Percentiles rank a stretch among this genome's conserved stretches.
Conservation (phyloP, 495 filamentous ascomycete species). For the Lichina pygmaea region DNA sequence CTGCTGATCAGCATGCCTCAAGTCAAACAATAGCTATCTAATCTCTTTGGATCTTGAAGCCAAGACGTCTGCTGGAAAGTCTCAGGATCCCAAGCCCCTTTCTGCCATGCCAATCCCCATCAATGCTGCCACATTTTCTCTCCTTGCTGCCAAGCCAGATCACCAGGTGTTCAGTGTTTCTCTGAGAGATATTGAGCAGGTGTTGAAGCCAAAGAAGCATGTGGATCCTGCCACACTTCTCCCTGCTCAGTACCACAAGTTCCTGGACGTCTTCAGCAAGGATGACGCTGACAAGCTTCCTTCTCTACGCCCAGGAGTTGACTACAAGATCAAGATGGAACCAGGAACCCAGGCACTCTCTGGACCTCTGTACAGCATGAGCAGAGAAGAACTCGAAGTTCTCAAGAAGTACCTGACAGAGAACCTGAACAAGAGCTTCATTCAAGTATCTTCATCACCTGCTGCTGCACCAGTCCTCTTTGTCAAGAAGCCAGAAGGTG, state of each 20-base stretch:
- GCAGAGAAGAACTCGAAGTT: not conserved
- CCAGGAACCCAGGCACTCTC: not conserved
- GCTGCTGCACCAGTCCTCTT: conserved; percentile 1
- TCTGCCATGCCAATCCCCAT: no score
- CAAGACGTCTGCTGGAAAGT: no score
- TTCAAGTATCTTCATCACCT: not conserved
- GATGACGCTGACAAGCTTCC: not conserved
- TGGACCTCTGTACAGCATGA: not conserved
- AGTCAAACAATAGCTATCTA: no score
- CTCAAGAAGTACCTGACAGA: not conserved
- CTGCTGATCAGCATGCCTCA: no score
- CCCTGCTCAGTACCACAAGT: not conserved
- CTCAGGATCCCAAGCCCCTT: no score
- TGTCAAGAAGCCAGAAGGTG: not conserved
- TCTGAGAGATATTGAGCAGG: no score
- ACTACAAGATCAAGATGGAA: not conserved
- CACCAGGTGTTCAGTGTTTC: no score
- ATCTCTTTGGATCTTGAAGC: no score
- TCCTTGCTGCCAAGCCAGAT: no score
- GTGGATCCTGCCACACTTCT: not conserved
- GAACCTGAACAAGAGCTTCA: not conserved
- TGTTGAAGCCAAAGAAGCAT: no score
- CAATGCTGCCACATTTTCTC: no score
- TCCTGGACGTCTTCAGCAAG: not conserved
- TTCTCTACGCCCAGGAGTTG: not conserved